Evolutionary conservation across 192 early-diverging fungal genomes (phyloP).

Genomic region (Umbelopsis isabellina): DNA sequence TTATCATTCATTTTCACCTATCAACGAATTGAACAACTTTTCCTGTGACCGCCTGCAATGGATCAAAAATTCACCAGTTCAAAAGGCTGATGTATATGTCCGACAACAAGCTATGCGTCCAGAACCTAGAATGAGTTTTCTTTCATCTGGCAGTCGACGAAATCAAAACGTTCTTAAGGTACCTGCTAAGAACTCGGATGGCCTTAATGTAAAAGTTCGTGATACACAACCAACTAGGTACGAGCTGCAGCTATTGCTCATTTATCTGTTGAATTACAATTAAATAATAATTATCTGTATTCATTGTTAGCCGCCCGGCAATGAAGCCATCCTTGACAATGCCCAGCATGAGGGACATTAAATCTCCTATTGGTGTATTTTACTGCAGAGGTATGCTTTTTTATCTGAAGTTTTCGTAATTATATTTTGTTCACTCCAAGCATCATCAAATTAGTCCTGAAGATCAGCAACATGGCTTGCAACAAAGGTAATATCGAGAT

Average conservation of each 20-base stretch:
- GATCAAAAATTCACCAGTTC: slow-evolving; percentile 1
- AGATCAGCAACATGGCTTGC: neutral
- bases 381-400: neutral
- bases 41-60: neutral
- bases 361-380: neutral
- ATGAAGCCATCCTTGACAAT: neutral
- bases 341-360: neutral
- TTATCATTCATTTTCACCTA: slow-evolving; percentile 7
- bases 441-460: neutral
- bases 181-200: neutral
- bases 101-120: neutral
- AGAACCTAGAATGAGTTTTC: neutral
- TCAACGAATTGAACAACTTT: slow-evolving; percentile 1
- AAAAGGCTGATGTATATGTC: neutral
- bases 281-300: neutral
- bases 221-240: neutral
- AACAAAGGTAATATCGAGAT: neutral
- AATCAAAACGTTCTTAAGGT: neutral
- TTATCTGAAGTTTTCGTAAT: neutral
- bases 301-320: neutral
- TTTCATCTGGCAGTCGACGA: neutral
- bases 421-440: neutral
- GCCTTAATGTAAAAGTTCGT: neutral
- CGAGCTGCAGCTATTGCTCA: no score
- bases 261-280: no score